Base-by-base conservation (phyloP, 331 rosid genomes). In the Pyracantha coccinea region DNA sequence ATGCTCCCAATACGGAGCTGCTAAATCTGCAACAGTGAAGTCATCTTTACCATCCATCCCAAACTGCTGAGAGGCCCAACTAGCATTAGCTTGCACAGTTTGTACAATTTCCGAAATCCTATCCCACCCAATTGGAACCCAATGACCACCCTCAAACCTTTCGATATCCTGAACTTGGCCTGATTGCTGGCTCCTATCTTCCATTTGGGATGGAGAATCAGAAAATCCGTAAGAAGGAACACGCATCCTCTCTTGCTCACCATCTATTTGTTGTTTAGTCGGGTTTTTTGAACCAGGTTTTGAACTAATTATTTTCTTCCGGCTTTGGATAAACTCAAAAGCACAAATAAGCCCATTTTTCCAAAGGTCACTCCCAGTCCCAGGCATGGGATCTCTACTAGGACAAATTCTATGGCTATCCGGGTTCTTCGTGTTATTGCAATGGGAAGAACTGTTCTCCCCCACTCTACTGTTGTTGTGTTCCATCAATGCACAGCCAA, bases 291-390 rank as follows among this genome's bases (percentile, higher is more conserved):
- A 78, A 17, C 81, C 63, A n/a, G 71, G 24, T 68, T 84, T 86
- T 6, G 84, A 66, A 71, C 54, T 69, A 66, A 27, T 62, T 15
- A 87, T 15, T 83, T 68, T 90, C 79, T 68, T 87, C 24, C 45
- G 82, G 33, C 90, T 88, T 59, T 77, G 68, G 78, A 85, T 79
- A 78, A 73, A 89, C 78, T 95, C 99, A 75, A 92, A 95, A 76
- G 94, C 98, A 78, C 97, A 92, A 72, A 95, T 85, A 76, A 95
- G 96, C 13, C 99, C 98, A 68, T 92, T 90, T 27, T 77, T 92
- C 99, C 99, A 95, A 75, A 92, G 90, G 31, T 86, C 88, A 70
- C 66, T 81, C 57, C 80, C 44, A 35, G 3, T 35, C 44, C 44
- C 93, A 31, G 82, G 73, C 75, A 65, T 52, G 76, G 75, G 38